Conservation (phyloP, 2,329 filamentous ascomycete genomes). For the Hypoxylon sp. region DNA sequence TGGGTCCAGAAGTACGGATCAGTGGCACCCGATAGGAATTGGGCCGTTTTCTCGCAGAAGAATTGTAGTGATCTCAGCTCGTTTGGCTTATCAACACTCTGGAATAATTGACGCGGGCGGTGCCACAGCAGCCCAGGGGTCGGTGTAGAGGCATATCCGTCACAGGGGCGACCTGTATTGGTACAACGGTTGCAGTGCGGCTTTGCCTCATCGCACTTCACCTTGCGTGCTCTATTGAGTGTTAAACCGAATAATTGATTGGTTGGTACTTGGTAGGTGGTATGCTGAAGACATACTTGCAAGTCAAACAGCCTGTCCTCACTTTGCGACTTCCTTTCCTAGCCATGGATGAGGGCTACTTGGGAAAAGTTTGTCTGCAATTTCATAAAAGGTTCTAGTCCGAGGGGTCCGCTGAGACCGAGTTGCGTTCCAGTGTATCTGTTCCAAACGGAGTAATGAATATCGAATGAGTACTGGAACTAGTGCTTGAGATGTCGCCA, state of each 20-base stretch:
- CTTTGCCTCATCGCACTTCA: conserved; percentile 52
- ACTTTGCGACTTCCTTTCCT: conserved; percentile 52
- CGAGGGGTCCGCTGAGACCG: conserved; percentile 25
- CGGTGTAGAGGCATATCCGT: conserved; percentile 50
- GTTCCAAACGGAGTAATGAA: conserved; percentile 1
- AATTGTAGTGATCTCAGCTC: conserved; percentile 57
- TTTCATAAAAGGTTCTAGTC: conserved; percentile 12
- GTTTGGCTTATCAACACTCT: conserved; percentile 46
- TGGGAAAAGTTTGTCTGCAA: neutral
- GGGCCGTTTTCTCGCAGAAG: conserved; percentile 58
- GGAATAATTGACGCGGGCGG: conserved; percentile 54
- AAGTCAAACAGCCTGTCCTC: conserved; percentile 49
- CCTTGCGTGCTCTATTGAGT: conserved; percentile 48
- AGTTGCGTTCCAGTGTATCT: conserved; percentile 4
- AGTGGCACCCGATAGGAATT: conserved; percentile 55
- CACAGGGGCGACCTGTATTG: conserved; percentile 52
- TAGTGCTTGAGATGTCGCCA: conserved; percentile 10
- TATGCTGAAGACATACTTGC: conserved; percentile 35
- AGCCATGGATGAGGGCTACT: conserved; percentile 41
- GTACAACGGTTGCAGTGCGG: conserved; percentile 51
- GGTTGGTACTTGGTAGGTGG: neutral
- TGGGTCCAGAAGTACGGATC: conserved; percentile 61
- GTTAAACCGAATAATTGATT: conserved; percentile 19
- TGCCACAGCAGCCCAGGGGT: conserved; percentile 55
- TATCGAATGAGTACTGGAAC: conserved; percentile 1